Base-by-base conservation (phyloP, 306 rosid genomes). In the Gastrolobium bilobum region DNA sequence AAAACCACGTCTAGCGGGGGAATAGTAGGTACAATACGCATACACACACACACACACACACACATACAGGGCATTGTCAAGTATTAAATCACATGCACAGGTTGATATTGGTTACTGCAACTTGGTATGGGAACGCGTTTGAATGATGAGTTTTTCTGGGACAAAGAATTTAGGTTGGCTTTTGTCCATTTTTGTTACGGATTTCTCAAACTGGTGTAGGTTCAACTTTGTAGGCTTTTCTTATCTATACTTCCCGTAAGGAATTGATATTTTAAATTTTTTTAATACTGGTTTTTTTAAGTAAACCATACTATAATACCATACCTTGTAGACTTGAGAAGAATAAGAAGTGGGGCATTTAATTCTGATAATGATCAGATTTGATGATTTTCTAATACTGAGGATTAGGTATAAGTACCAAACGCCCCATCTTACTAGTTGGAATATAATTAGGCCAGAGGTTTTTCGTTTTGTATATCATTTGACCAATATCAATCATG, bases 321-420 rank as follows among this genome's bases (percentile, higher is more conserved):
- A 37, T 68, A 11, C 7, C 46, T 5, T 40, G 29, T 40, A 31
- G 35, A 38, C 20, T 33, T 44, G 7, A 26, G 39, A 64, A 51
- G 64, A 63, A 54, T 9, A 30, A 59, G 20, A 72, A 42, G 35
- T 60, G 53, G 69, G 35, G 59, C 30, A 61, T 76, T 51, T 11
- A 59, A 31, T 52, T 51, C 10, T 53, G 53, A 79, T 51, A 7
- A 34, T 8, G 10, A 5, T 20, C 4, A 5, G n/a, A 10, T 13
- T 35, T 13, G 51, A 9, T 30, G 7, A 4, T 43, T 71, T 63
- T 71, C 66, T 47, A 38, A 35, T 2, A 13, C 29, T 39, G 37
- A 13, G 29, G 35, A 56, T 83, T 77, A 77, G 86, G 77, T 60
- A 14, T 60, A 14, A 10, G 47, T 48, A 81, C 65, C 70, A 50